Percentiles rank a stretch among this genome's conserved stretches.
Conservation (phyloP, 1,284 basidiomycete genomes). For the Chiua sp. region DNA sequence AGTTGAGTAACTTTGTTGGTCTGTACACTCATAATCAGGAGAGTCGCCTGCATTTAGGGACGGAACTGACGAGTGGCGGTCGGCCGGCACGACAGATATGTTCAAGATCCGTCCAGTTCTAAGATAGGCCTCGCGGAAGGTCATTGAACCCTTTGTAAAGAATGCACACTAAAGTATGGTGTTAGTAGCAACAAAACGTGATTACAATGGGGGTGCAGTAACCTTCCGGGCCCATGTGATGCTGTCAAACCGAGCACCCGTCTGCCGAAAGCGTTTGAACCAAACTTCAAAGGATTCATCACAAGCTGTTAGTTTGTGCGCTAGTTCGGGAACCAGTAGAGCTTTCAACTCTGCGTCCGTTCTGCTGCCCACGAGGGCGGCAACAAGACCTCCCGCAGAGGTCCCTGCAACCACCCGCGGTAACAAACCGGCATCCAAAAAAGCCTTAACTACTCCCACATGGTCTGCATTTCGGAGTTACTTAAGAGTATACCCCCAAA, state of each 20-base stretch:
- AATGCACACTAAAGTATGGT: constrained; percentile 57
- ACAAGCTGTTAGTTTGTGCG: constrained; percentile 90
- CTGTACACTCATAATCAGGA: constrained; percentile 43
- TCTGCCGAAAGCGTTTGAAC: constrained; percentile 82
- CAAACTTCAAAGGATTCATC: constrained; percentile 84
- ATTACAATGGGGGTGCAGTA: constrained; percentile 9
- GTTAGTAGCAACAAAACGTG: background rate
- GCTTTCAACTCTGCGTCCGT: constrained; percentile 88
- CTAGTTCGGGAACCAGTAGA: constrained; percentile 82
- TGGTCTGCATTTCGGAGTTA: constrained; percentile 63
- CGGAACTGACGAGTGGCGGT: constrained; percentile 84
- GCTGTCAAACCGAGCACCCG: constrained; percentile 94
- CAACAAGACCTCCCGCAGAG: constrained; percentile 90
- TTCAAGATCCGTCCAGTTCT: constrained; percentile 94
- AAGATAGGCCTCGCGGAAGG: constrained; percentile 95
- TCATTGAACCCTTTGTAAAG: constrained; percentile 94
- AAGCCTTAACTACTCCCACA: constrained; percentile 91
- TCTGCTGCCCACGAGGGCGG: constrained; percentile 85
- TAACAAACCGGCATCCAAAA: constrained; percentile 87
- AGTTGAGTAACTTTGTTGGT: constrained; percentile 95
- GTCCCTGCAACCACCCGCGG: constrained; percentile 94
- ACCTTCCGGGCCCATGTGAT: constrained; percentile 93
- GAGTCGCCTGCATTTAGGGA: constrained; percentile 3
- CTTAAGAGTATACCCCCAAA: background rate
- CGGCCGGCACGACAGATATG: constrained; percentile 93